A percentile compares a stretch with the other conserved stretches of the same genome.
phyloP scores from a whole-genome alignment of 2,329 filamentous ascomycete genomes.

The Cryoendolithus antarcticus region DNA sequence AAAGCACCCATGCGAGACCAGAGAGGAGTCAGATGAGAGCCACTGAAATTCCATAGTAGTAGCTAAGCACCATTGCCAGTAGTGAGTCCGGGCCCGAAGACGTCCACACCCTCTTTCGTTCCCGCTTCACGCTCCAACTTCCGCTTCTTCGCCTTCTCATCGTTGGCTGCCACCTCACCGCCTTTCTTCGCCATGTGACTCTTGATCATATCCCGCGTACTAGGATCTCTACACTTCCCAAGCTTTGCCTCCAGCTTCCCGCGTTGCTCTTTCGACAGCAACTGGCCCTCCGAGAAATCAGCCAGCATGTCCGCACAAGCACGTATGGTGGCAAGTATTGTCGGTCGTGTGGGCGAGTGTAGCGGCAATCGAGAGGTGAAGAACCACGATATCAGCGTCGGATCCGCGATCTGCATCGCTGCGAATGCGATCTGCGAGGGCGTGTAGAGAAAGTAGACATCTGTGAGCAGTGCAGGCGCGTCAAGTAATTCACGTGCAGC shows the following conservation, averaged over 20 bases:
- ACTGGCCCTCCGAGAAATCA: constrained; percentile 11
- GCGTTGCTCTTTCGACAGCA: constrained; percentile 22
- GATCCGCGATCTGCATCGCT: constrained; percentile 63
- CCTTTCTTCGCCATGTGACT: constrained; percentile 48
- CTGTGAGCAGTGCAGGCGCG: constrained; percentile 71
- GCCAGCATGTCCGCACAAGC: constrained; percentile 29
- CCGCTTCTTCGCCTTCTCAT: constrained; percentile 31
- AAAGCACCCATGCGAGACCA: no score
- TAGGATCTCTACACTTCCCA: constrained; percentile 61
- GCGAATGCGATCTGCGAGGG: constrained; percentile 89
- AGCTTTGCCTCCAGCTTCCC: constrained; percentile 50
- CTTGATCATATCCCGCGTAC: constrained; percentile 59
- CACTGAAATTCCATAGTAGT: no score
- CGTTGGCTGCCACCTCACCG: constrained; percentile 22
- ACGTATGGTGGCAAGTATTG: constrained; percentile 27
- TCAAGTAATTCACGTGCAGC: constrained; percentile 57
- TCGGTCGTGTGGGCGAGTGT: constrained; percentile 13
- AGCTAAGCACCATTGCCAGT: no score
- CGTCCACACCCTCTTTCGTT: constrained; percentile 26
- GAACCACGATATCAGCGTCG: constrained; percentile 42
- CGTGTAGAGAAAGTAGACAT: constrained; percentile 94
- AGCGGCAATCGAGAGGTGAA: constrained; percentile 30
- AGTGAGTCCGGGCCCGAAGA: constrained; percentile 27
- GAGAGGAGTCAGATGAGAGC: no score
- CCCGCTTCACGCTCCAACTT: constrained; percentile 32